Base-by-base conservation (phyloP, 2,329 filamentous ascomycete species). In the Atkinsonella hypoxylon region DNA sequence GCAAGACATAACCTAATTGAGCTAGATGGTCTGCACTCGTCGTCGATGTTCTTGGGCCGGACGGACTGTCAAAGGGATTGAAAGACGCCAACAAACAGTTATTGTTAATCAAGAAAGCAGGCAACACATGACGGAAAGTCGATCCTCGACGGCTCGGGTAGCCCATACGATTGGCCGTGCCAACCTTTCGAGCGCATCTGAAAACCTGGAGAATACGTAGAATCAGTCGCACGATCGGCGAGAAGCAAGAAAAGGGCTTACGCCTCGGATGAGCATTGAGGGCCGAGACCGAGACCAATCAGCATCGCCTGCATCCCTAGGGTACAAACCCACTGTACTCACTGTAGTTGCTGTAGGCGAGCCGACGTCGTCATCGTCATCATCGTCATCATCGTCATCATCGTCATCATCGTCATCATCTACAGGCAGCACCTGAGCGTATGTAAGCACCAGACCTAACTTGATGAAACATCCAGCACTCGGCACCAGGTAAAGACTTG, bases 361-460 rank as follows among this genome's bases (percentile, higher is more conserved):
- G 22, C 42, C 42, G 51, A 53, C 51, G 51, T 53, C 51, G 51
- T 53, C 51, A 50, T 41, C 26, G n/a, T n/a, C n/a, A n/a, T n/a
- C n/a, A n/a, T n/a, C n/a, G n/a, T n/a, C n/a, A n/a, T n/a, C n/a
- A n/a, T n/a, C n/a, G n/a, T n/a, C n/a, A n/a, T n/a, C n/a, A n/a
- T n/a, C n/a, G n/a, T n/a, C n/a, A n/a, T n/a, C n/a, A n/a, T n/a
- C n/a, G n/a, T 53, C 51, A 53, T 53, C 51, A 50, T 41, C 26
- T 42, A 52, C 39, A 45, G 46, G n/a, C n/a, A n/a, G 40, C 40
- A 42, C 26, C n/a, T n/a, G n/a, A n/a, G n/a, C n/a, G n/a, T n/a
- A n/a, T n/a, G n/a, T n/a, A n/a, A n/a, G n/a, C n/a, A n/a, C n/a
- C n/a, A n/a, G n/a, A n/a, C n/a, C n/a, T n/a, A n/a, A n/a, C n/a